Evolutionary conservation across 148 eudicot genomes (phyloP), one percentile per base, ranked within the genome.

Genomic region (Fallopia convolvulus): DNA sequence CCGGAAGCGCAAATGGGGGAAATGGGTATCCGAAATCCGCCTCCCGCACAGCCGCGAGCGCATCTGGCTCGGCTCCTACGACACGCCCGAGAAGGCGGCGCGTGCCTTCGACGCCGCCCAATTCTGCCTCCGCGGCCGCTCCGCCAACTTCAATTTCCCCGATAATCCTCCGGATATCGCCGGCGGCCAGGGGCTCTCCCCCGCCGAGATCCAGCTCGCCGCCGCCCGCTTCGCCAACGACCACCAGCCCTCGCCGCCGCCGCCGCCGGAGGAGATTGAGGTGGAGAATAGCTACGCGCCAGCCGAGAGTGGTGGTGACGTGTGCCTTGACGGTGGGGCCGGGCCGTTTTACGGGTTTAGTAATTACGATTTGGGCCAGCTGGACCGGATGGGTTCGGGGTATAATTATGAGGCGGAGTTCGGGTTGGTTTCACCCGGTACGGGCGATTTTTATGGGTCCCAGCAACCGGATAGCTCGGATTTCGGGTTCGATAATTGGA

Each of bases 101-200:
- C 87, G 94, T 65, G 98, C 98, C 2, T 94, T 92, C 74, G 97
- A 94, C 81, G 98, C 96, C 2, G 98, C 98, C 0, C 87, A 88
- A 3, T 92, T 83, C 74, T 92, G 98, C 82, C 82, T 94, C 1
- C 98, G 98, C 39, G 98, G 98, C 26, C 74, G 55, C 4, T 30
- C 83, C 1, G 97, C 96, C 30, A 88, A 86, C 47, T 88, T 94
- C 78, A 94, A 94, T 23, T 94, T 94, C 66, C 98, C 98, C 0
- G 83, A 94, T 12, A 77, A 82, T 36, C 90, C 89, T 0, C 98
- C 98, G 0, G 83, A 86, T 0, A 90, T 92, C 0, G 77, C 78
- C 14, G 82, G 77, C 55, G 98, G 85, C 40, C 52, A 76, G 41
- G 79, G 87, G 0, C 80, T 94, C 80, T 79, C 83, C 0, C 90